Base-by-base conservation (phyloP, 2,329 filamentous ascomycete species). In the Ophiostoma ulmi region DNA sequence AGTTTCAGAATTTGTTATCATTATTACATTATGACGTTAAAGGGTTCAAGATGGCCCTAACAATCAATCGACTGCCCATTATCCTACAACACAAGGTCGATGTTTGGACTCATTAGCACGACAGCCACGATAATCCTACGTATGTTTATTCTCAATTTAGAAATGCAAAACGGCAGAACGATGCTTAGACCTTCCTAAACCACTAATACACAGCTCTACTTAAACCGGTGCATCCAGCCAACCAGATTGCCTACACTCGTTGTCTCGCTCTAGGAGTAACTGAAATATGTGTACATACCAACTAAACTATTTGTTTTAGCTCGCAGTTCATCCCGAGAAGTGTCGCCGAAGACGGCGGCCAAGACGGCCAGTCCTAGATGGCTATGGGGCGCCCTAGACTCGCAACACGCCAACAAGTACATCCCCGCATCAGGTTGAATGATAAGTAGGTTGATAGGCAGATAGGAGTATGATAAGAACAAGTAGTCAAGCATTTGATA, bases 281-380 rank as follows among this genome's bases (percentile, higher is more conserved):
- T 17, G 8, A 39, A 39, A 31, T 31, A 31, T 31, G 31, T 31
- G 31, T 39, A 39, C 11, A 20, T 48, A 48, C 44, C 5, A 48
- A 5, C 13, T 48, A 48, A 13, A 48, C 13, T 48, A n/a, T 26
- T 26, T 6, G 26, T 26, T 14, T 26, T 63, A 63, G 58, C 26
- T 63, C 8, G 22, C 5, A 17, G 26, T 6, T 38, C 61, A 17
- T 41, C 52, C 52, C 52, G n/a, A 58, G 52, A 58, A 22, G 58
- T 36, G 41, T 70, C 64, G 69, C 69, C 69, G 69, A 44, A 11
- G 20, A 22, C 13, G 17, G n/a, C 58, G 68, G 58, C 68, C 58
- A 63, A 63, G 58, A 69, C 39, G 26, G 52, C 68, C 68, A 35
- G 26, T 63, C 26, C 35, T 61, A 26, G 20, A 48, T 48, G 17